A percentile compares a stretch with the other conserved stretches of the same genome.
Conservation (phyloP, 352 stramenopile species). For the Globisporangium spinosum region DNA sequence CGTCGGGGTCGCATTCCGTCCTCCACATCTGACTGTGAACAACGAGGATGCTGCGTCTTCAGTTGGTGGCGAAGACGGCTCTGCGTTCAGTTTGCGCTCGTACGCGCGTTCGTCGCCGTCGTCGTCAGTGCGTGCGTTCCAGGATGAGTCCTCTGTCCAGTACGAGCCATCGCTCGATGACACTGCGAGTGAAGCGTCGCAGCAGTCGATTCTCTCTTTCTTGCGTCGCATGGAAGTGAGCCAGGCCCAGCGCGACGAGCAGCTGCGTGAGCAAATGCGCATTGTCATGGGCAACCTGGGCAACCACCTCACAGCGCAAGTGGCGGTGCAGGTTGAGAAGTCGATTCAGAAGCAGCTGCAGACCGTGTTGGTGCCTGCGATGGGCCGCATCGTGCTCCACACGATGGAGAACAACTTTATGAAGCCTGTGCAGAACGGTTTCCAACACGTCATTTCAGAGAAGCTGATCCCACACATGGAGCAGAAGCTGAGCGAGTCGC, state of each 20-base stretch:
- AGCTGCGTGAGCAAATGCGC: constrained; percentile 66
- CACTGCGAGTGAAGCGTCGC: constrained; percentile 49
- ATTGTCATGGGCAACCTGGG: constrained; percentile 54
- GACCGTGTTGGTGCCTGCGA: constrained; percentile 73
- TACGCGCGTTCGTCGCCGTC: constrained; percentile 76
- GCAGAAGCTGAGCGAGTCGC: constrained; percentile 59
- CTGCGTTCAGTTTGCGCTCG: constrained; percentile 44
- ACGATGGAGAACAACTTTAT: constrained; percentile 90
- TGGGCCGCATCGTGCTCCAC: constrained; percentile 83
- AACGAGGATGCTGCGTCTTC: constrained; percentile 54
- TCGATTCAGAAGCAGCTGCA: constrained; percentile 83
- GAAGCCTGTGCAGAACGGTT: constrained; percentile 77
- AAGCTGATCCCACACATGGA: constrained; percentile 73
- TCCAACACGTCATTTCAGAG: constrained; percentile 73
- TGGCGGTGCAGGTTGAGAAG: constrained; percentile 73
- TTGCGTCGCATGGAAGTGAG: constrained; percentile 70
- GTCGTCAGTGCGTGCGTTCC: constrained; percentile 73
- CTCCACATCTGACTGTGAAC: constrained; percentile 8
- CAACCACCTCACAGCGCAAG: constrained; percentile 51
- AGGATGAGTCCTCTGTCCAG: constrained; percentile 66
- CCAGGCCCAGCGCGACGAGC: constrained; percentile 65
- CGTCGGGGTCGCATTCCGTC: background rate
- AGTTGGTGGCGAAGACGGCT: constrained; percentile 46
- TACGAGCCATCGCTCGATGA: constrained; percentile 75
- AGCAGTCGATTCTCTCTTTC: constrained; percentile 51